Evolutionary conservation across 805 yeast species (phyloP), one percentile per base, ranked within the genome.

Genomic region (Candida hungchunana): DNA sequence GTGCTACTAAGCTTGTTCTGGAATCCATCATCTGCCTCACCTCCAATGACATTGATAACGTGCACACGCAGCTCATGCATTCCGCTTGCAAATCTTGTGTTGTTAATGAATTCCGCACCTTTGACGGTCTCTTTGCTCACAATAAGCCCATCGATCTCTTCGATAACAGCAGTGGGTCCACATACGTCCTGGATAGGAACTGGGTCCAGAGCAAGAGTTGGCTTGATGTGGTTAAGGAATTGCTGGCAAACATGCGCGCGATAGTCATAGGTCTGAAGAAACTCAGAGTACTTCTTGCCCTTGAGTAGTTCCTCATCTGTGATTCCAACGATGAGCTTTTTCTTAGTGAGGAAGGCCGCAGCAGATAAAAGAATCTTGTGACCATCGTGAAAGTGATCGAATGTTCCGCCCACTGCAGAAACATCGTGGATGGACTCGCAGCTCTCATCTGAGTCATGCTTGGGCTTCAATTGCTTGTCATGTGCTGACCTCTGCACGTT

Each of bases 301-400:
- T 62, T 67, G 31, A 93, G 66, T 26, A 93, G 61, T 34, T 75
- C 75, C 9, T 77, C 73, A 9, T 88, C 95, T 0, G 97, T 87
- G 4, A 93, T 66, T 0, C 98, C 99, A 6, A 93, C 67, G 32
- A 90, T 82, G 11, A 93, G 62, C 16, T 59, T 62, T 2, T 57
- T 47, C 3, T 59, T 50, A 0, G 94, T 67, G 7, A 85, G 45
- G 51, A 78, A 87, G 0, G 78, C 75, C 0, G 95, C 69, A 40
- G 84, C 66, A 0, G 93, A 79, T 8, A 93, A 66, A 18, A 93
- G 64, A 19, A 93, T 81, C 57, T 84, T 86, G 60, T 93, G 99
- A 0, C 97, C 99, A 53, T 83, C 95, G 50, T 93, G 99, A 24
- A 93, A 55, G 60, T 93, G 97, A 55, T 93, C 99, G 63, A 93